Conservation (phyloP, 441 rosid species). For the Croton laevigatus region DNA sequence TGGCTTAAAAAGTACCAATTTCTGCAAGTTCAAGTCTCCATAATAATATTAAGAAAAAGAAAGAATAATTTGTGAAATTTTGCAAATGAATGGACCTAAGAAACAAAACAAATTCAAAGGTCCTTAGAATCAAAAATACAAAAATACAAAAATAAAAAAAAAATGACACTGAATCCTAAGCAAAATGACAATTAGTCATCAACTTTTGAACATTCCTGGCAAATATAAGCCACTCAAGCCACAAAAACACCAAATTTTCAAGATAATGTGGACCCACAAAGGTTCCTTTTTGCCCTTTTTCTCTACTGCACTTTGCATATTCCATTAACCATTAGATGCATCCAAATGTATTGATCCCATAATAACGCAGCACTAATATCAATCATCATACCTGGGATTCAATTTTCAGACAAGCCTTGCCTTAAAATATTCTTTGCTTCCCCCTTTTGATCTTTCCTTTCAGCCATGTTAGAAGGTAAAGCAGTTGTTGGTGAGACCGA, state of each 20-base stretch:
- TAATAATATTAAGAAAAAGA: neutral
- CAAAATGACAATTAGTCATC: constrained; percentile 12
- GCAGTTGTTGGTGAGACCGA: constrained; percentile 73
- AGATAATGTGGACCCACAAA: constrained; percentile 28
- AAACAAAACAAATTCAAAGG: neutral
- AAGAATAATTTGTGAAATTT: neutral
- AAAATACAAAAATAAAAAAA: neutral
- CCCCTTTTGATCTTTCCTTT: neutral
- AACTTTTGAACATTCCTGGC: constrained; percentile 9
- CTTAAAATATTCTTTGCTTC: neutral
- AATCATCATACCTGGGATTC: neutral
- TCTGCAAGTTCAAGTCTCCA: neutral
- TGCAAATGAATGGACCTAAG: neutral
- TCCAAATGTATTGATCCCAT: constrained; percentile 4
- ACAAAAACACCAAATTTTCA: constrained; percentile 21
- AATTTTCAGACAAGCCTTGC: neutral
- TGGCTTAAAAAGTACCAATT: neutral
- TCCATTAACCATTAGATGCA: neutral
- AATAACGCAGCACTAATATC: neutral
- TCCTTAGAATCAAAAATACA: neutral
- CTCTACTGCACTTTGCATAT: constrained; percentile 4
- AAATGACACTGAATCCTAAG: neutral
- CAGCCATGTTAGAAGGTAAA: constrained; percentile 73
- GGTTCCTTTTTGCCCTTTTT: too few species aligned
- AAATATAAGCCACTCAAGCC: constrained; percentile 22